These are phyloP conservation scores for Exserohilum rostratum DNA, from an alignment of 2,329 filamentous ascomycete species.

Conservation along the genomic window DNA sequence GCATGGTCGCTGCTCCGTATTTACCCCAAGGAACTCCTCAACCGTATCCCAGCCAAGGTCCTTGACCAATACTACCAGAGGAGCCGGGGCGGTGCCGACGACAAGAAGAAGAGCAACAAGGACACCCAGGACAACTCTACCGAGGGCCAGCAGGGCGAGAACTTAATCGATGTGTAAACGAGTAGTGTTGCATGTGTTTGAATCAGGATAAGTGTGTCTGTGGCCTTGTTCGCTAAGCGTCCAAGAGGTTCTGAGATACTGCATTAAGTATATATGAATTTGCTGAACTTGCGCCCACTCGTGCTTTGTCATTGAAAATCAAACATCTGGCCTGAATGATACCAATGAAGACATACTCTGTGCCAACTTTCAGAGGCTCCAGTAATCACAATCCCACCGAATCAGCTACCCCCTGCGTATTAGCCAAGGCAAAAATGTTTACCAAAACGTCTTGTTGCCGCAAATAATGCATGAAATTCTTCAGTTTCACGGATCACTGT, in stretches of 20 bases:
- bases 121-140: constrained; percentile 53
- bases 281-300: background rate
- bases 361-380: no score
- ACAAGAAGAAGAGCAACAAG: constrained; percentile 46
- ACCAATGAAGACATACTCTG: background rate
- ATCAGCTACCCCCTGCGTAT: no score
- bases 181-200: constrained; percentile 6
- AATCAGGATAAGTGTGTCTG: constrained; percentile 5
- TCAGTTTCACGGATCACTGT: no score
- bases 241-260: constrained; percentile 20
- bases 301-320: background rate
- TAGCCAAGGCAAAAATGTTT: no score
- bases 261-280: constrained; percentile 30
- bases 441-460: no score
- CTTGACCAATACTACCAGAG: constrained; percentile 59
- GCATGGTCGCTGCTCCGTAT: constrained; percentile 97
- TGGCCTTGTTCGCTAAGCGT: constrained; percentile 18
- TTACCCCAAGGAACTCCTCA: constrained; percentile 97
- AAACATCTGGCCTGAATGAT: background rate
- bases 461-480: no score
- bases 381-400: no score
- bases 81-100: constrained; percentile 43
- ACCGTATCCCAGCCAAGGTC: constrained; percentile 69
- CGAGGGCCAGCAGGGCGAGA: constrained; percentile 44
- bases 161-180: constrained; percentile 48